Evolutionary conservation across 495 filamentous ascomycete genomes (phyloP).

Genomic region (Pyronema domesticum): DNA sequence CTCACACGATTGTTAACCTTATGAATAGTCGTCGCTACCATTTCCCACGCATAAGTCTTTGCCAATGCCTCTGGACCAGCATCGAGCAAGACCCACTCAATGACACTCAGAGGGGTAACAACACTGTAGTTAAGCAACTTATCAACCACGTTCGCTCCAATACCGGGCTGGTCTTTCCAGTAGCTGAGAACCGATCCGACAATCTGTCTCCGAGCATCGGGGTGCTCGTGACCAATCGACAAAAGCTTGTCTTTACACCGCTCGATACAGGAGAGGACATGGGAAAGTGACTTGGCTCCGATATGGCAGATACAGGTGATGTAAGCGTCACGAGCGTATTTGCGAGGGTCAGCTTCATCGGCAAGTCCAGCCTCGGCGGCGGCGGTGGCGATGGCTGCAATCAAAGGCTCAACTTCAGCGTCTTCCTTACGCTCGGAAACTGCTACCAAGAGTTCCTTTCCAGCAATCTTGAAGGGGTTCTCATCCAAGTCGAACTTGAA

Average conservation of each 20-base stretch:
- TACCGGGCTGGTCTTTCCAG: conserved; percentile 82
- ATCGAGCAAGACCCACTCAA: conserved; percentile 70
- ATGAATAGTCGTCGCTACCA: conserved; percentile 67
- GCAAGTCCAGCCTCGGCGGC: conserved; percentile 44
- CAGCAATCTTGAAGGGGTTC: conserved; percentile 65
- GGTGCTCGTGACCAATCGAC: conserved; percentile 52
- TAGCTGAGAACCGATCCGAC: conserved; percentile 78
- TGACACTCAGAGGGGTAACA: conserved; percentile 59
- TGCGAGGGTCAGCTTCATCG: conserved; percentile 43
- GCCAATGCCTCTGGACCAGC: conserved; percentile 51
- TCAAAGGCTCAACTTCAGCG: conserved; percentile 57
- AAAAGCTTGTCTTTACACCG: conserved; percentile 83
- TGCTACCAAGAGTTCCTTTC: conserved; percentile 55
- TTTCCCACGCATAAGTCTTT: conserved; percentile 64
- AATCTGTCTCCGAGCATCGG: conserved; percentile 65
- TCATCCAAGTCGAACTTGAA: conserved; percentile 74
- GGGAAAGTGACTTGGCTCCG: conserved; percentile 85
- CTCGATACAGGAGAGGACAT: conserved; percentile 89
- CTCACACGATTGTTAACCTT: conserved; percentile 85
- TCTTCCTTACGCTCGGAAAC: conserved; percentile 70
- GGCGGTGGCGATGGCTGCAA: conserved; percentile 57
- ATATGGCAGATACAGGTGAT: conserved; percentile 83
- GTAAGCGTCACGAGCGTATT: conserved; percentile 77
- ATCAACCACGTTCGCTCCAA: conserved; percentile 85
- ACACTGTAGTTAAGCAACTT: conserved; percentile 97